Base-by-base conservation (phyloP, 371 early-diverging fungal species). In the Apophysomyces variabilis region DNA sequence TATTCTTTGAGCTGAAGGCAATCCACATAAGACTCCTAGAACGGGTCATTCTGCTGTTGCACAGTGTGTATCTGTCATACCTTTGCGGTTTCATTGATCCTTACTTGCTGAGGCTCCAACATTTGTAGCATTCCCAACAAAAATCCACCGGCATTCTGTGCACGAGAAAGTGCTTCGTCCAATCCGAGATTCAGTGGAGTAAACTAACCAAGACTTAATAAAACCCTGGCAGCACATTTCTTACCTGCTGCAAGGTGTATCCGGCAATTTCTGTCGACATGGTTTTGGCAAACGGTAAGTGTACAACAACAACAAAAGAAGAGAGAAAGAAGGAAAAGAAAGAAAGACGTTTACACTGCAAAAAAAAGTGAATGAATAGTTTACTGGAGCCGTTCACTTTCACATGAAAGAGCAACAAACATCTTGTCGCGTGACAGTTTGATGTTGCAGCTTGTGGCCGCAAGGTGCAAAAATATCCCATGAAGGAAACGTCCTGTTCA, bases 11-110 rank as follows among this genome's bases (percentile, higher is more conserved):
- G 45, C 21, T 76, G 68, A 7, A 74, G 21, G 35, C 83, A 82
- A 61, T 77, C 80, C 12, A 63, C 39, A 43, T 82, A 79, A 4
- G 76, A 66, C 38, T 82, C 83, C 79, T 79, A 61, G 12, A 36
- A 21, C 9, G 7, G 26, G 11, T 14, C 14, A 36, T 46, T 5
- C 2, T 11, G 13, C 14, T 11, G 43, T 60, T n/a, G 46, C 35
- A 3, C 13, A n/a, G 44, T 60, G 8, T 16, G 26, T 61, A 50
- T n/a, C 12, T 26, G 36, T 5, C 11, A 60, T 72, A 81, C 81
- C 66, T 69, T 71, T 11, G 68, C 78, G 37, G 61, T 78, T 68
- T 81, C 78, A 38, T 81, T 81, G 21, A 66, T 47, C 14, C 70
- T 68, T 41, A 78, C 57, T 46, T 81, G 73, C 7, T 68, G 61